Base-by-base conservation (phyloP, 495 filamentous ascomycete species). In the Recurvomyces mirabilis region DNA sequence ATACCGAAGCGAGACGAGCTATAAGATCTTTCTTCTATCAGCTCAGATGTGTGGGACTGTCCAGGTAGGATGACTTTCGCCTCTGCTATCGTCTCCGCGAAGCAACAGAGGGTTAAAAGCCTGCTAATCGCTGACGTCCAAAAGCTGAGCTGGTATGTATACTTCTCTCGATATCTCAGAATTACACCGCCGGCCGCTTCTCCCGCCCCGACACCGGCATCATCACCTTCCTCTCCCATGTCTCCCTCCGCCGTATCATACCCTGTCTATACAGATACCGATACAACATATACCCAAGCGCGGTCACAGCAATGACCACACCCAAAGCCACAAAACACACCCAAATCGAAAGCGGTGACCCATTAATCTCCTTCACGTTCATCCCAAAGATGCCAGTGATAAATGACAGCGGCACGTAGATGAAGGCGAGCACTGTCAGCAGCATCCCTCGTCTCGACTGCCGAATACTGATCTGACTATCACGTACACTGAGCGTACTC, bases 1-100 rank as follows among this genome's bases (percentile, higher is more conserved):
- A 94, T 96, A 65, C 89, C 89, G 0, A 94, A 82, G 79, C 73
- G 75, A 43, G 75, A 84, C 62, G 89, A 96, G 65, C 21, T 52
- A 23, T 3, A 26, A 9, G 19, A 10, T 20, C 2, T 10, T 19
- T 37, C 17, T 20, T 30, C 9, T 30, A 30, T 9, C 9, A 30
- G n/a, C n/a, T n/a, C n/a, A n/a, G n/a, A n/a, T n/a, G n/a, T n/a
- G n/a, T n/a, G n/a, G n/a, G n/a, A n/a, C n/a, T n/a, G n/a, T n/a
- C n/a, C n/a, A n/a, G n/a, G n/a, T n/a, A n/a, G n/a, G n/a, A n/a
- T n/a, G n/a, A n/a, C n/a, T n/a, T n/a, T n/a, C n/a, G n/a, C n/a
- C n/a, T n/a, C n/a, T n/a, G n/a, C n/a, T n/a, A n/a, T n/a, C n/a
- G n/a, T n/a, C n/a, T n/a, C n/a, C n/a, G n/a, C n/a, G n/a, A n/a